Percentiles rank a stretch among this genome's conserved stretches.
phyloP scores from a whole-genome alignment of 352 stramenopile species.

The Globisporangium middletonii region DNA sequence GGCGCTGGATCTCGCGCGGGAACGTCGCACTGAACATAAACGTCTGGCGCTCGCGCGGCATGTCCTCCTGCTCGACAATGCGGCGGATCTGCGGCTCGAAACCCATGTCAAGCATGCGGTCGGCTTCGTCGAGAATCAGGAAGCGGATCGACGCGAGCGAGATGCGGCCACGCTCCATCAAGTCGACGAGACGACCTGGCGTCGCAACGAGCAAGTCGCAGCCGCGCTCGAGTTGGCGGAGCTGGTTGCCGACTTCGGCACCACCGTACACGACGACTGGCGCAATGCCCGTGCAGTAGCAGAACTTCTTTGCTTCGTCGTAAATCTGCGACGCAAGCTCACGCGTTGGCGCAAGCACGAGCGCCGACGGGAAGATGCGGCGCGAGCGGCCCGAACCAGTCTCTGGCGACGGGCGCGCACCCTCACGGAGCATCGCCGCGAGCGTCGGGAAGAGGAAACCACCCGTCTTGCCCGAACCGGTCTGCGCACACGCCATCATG shows the following conservation, averaged over 20 bases:
- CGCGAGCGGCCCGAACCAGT: constrained; percentile 50
- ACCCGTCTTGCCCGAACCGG: constrained; percentile 95
- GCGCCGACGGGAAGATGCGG: constrained; percentile 87
- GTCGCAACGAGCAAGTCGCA: constrained; percentile 98
- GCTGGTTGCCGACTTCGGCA: constrained; percentile 86
- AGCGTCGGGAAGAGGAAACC: constrained; percentile 97
- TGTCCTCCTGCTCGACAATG: constrained; percentile 98
- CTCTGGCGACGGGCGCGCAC: constrained; percentile 41
- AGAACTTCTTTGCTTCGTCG: constrained; percentile 95
- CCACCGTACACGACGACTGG: constrained; percentile 95
- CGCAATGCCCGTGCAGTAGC: constrained; percentile 93
- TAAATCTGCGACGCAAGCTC: constrained; percentile 96
- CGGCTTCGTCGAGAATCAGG: constrained; percentile 98
- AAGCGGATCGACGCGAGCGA: constrained; percentile 89
- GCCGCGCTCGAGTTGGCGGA: constrained; percentile 82
- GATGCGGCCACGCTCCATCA: constrained; percentile 93
- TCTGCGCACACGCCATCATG: constrained; percentile 99
- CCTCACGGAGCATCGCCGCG: constrained; percentile 91
- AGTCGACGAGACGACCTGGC: constrained; percentile 95
- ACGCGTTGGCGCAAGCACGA: constrained; percentile 94
- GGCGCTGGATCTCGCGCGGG: constrained; percentile 93
- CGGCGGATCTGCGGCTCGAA: constrained; percentile 98
- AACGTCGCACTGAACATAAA: constrained; percentile 99
- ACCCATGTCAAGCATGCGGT: constrained; percentile 99
- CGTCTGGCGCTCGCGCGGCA: constrained; percentile 96